These are phyloP conservation scores for Penicillium coffeae DNA, from an alignment of 495 filamentous ascomycete species.

Conservation along the genomic window DNA sequence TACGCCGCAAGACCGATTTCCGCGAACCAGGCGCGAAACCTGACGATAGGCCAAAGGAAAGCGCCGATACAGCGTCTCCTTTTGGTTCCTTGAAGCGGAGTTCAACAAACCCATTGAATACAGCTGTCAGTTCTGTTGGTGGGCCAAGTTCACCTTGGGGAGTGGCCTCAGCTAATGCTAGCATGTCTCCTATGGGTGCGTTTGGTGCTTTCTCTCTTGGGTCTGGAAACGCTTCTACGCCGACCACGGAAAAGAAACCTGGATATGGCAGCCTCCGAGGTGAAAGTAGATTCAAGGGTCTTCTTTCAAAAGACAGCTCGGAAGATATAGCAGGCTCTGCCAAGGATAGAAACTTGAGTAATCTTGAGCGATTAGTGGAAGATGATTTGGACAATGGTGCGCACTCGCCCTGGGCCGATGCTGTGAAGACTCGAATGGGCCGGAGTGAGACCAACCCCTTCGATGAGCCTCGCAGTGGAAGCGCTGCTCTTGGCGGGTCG, in stretches of 20 bases:
- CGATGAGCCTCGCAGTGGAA: constrained; percentile 63
- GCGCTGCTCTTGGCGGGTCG: constrained; percentile 74
- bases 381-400: constrained; percentile 39
- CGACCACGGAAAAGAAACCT: constrained; percentile 62
- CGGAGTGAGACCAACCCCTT: constrained; percentile 85
- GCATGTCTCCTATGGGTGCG: constrained; percentile 70
- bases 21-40: constrained; percentile 43
- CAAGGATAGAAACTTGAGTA: constrained; percentile 51
- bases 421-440: constrained; percentile 43
- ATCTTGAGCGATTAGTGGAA: constrained; percentile 53
- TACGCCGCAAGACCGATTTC: constrained; percentile 71
- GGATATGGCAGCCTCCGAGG: constrained; percentile 65
- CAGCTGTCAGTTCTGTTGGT: constrained; percentile 27
- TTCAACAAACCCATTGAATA: constrained; percentile 59
- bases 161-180: constrained; percentile 51
- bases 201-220: constrained; percentile 80
- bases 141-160: constrained; percentile 68
- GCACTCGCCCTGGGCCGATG: constrained; percentile 52
- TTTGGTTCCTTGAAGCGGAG: constrained; percentile 66
- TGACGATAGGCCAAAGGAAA: constrained; percentile 46
- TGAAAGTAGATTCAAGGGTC: constrained; percentile 78
- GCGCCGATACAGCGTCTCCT: constrained; percentile 45
- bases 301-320: constrained; percentile 72
- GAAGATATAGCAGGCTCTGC: constrained; percentile 56
- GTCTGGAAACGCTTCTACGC: constrained; percentile 37